Conservation (phyloP, 257 asterid species). For the Fraxinus americana region DNA sequence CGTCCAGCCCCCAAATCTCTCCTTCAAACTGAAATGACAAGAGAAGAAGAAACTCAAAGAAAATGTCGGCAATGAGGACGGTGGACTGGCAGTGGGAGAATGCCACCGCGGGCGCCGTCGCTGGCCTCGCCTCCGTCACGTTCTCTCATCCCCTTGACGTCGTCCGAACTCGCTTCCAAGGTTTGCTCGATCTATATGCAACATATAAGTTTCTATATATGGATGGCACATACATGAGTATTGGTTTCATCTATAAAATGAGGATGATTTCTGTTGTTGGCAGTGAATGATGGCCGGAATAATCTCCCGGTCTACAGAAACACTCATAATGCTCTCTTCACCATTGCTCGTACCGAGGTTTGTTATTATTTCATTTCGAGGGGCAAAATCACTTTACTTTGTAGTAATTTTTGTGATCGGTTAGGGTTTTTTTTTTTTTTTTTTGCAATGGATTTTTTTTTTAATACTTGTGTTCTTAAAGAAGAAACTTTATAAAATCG, state of each 20-base stretch:
- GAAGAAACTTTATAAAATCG: neutral
- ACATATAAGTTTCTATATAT: neutral
- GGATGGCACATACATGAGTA: neutral
- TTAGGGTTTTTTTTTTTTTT: neutral
- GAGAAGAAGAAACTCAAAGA: constrained; percentile 18
- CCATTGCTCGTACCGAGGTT: constrained; percentile 91
- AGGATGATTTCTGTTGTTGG: constrained; percentile 9
- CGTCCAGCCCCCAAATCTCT: neutral
- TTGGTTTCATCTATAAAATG: neutral
- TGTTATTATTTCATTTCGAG: constrained; percentile 25
- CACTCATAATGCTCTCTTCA: constrained; percentile 87
- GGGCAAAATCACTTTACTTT: neutral
- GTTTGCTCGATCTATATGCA: constrained; percentile 24
- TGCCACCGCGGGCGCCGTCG: constrained; percentile 89
- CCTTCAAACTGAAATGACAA: neutral
- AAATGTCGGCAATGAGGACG: constrained; percentile 49
- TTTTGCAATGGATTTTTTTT: neutral
- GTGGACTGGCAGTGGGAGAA: constrained; percentile 57
- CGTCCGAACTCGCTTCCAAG: constrained; percentile 95
- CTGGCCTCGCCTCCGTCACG: constrained; percentile 84
- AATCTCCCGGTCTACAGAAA: constrained; percentile 67
- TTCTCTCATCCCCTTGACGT: constrained; percentile 95
- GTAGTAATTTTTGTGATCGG: neutral
- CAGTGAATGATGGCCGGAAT: constrained; percentile 83
- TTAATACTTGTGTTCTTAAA: neutral